Evolutionary conservation across 2,329 filamentous ascomycete species (phyloP), one percentile per base, ranked within the genome.

Genomic region (Alternaria ethzedia): DNA sequence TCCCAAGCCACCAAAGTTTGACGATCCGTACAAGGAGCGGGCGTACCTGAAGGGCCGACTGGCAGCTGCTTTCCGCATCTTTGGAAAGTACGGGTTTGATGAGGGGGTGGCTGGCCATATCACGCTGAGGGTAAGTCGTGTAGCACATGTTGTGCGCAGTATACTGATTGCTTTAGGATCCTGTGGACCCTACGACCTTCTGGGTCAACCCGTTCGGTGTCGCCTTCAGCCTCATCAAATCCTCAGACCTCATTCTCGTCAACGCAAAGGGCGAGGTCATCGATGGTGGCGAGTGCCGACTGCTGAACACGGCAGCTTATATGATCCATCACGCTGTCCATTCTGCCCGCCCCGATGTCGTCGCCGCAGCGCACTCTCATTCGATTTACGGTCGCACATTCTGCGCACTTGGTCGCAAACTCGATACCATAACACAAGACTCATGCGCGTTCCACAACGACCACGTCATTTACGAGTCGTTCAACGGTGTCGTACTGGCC

Each of bases 141-240:
- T 17, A 7, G 17, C 15, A 30, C 12, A 54, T 10, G n/a, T 8
- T 15, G 15, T 23, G 55, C 13, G 17, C 21, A 46, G 0, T 7
- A 23, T 28, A 26, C 62, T 69, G 28, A 72, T 26, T 15, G 28
- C 25, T 43, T 13, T 46, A 79, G 77, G 79, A 90, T 65, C 88
- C 88, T 0, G 84, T 90, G 7, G 84, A 88, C 43, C 85, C 86
- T 0, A 77, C 81, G 6, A 86, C 84, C 0, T 90, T 90, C 79
- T 90, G 88, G 89, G 87, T 91, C 5, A 91, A 91, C 68, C 89
- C 89, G 0, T 89, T 90, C 59, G 88, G 88, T 11, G 83, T 87
- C 2, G 84, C 87, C 3, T 91, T 90, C 78, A 86, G 85, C 6
- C 80, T 88, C 57, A 86, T 91, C 46, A 89, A 87, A 60, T 83